phyloP scores from a whole-genome alignment of 2,329 filamentous ascomycete genomes.

The Ilyonectria robusta region DNA sequence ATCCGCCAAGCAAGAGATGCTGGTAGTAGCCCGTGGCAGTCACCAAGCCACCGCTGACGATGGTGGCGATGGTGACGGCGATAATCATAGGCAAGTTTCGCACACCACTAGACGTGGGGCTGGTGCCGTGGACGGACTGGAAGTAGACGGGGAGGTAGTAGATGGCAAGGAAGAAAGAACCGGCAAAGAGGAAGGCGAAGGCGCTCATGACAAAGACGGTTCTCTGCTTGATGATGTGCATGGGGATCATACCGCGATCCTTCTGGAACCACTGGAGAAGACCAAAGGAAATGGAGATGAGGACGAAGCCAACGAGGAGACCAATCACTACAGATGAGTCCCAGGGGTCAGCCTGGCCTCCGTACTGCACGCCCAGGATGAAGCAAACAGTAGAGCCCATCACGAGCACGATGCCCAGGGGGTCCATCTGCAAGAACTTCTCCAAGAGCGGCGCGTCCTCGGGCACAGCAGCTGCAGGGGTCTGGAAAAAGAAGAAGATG shows the following conservation, averaged over 20 bases:
- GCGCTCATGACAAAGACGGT: slow-evolving; percentile 55
- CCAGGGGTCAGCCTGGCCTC: slow-evolving; percentile 61
- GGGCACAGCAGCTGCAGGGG: slow-evolving; percentile 56
- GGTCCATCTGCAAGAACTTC: slow-evolving; percentile 65
- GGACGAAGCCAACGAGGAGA: slow-evolving; percentile 57
- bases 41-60: slow-evolving; percentile 57
- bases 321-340: slow-evolving; percentile 58
- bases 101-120: slow-evolving; percentile 58
- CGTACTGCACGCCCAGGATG: slow-evolving; percentile 64
- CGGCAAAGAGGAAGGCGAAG: slow-evolving; percentile 60
- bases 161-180: slow-evolving; percentile 60
- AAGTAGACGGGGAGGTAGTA: slow-evolving; percentile 66
- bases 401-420: slow-evolving; percentile 59
- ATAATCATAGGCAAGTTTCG: slow-evolving; percentile 63
- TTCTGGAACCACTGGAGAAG: slow-evolving; percentile 58
- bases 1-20: slow-evolving; percentile 62
- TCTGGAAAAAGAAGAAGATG: slow-evolving; percentile 59
- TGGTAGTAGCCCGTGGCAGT: slow-evolving; percentile 59
- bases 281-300: slow-evolving; percentile 53
- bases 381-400: slow-evolving; percentile 60
- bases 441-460: slow-evolving; percentile 55
- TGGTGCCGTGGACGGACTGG: slow-evolving; percentile 58
- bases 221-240: slow-evolving; percentile 56
- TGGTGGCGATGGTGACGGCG: slow-evolving; percentile 59
- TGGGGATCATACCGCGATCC: slow-evolving; percentile 61